Conservation (phyloP, 176 grass and related monocot genomes). For the Juncus effusus region DNA sequence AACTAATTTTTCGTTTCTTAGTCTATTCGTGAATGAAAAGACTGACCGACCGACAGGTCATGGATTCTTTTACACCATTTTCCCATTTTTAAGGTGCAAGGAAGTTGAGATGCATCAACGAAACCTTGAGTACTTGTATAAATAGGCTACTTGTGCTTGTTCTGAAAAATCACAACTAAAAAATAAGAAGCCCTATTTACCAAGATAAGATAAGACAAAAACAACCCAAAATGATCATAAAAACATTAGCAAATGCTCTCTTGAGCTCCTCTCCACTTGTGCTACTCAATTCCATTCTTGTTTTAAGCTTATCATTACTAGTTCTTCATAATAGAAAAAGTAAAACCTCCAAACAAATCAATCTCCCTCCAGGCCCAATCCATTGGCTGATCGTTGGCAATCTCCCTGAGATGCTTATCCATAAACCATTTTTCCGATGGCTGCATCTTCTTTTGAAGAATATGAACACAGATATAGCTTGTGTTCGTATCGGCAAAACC, state of each 20-base stretch:
- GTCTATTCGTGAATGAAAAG: no score
- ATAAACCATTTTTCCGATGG: conserved; percentile 50
- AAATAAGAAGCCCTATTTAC: no score
- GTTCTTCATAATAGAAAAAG: neutral
- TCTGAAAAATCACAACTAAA: no score
- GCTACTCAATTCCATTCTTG: neutral
- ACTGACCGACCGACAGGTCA: no score
- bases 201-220: no score
- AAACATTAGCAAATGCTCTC: neutral
- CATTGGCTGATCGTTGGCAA: conserved; percentile 39
- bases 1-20: no score
- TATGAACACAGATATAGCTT: conserved; percentile 29
- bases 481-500: conserved; percentile 42
- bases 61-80: no score
- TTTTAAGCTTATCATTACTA: neutral
- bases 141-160: no score
- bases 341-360: conserved; percentile 4
- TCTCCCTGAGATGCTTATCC: conserved; percentile 33
- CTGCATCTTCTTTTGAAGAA: conserved; percentile 27
- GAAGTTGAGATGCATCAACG: no score
- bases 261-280: neutral
- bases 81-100: no score
- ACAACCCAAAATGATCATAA: neutral
- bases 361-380: conserved; percentile 34
- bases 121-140: no score